A percentile compares a stretch with the other conserved stretches of the same genome.
Conservation (phyloP, 768 basidiomycete genomes). For the Mycena indigotica region DNA sequence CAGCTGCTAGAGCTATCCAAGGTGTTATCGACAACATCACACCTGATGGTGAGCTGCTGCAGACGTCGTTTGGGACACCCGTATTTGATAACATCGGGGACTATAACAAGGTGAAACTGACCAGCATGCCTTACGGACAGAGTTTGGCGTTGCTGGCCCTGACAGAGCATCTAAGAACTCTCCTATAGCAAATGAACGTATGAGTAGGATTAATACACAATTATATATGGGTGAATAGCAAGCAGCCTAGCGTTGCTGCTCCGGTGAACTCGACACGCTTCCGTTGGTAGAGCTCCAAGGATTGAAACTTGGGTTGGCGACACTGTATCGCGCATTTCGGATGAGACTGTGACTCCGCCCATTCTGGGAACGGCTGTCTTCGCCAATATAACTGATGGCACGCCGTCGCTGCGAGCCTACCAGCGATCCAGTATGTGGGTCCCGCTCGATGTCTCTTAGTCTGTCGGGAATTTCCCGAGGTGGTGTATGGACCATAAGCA, state of each 20-base stretch:
- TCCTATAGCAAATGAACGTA: constrained; percentile 31
- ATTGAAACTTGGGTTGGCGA: constrained; percentile 7
- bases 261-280: constrained; percentile 11
- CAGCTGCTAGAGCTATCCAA: constrained; percentile 42
- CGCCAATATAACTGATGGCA: constrained; percentile 46
- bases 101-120: constrained; percentile 54
- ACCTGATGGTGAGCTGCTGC: constrained; percentile 46
- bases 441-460: constrained; percentile 31
- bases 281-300: constrained; percentile 5
- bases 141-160: constrained; percentile 52
- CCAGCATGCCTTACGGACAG: constrained; percentile 61
- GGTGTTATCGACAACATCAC: constrained; percentile 48
- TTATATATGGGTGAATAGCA: not conserved
- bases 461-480: constrained; percentile 48
- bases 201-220: constrained; percentile 16
- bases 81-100: constrained; percentile 50
- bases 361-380: constrained; percentile 28
- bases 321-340: constrained; percentile 13
- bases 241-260: constrained; percentile 8
- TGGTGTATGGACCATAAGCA: constrained; percentile 68
- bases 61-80: constrained; percentile 56
- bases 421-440: constrained; percentile 28
- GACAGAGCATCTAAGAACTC: constrained; percentile 48
- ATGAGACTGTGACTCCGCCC: constrained; percentile 5
- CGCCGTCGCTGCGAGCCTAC: constrained; percentile 34